Base-by-base conservation (phyloP, 208 protist species). In the Trypanosoma cruzi region DNA sequence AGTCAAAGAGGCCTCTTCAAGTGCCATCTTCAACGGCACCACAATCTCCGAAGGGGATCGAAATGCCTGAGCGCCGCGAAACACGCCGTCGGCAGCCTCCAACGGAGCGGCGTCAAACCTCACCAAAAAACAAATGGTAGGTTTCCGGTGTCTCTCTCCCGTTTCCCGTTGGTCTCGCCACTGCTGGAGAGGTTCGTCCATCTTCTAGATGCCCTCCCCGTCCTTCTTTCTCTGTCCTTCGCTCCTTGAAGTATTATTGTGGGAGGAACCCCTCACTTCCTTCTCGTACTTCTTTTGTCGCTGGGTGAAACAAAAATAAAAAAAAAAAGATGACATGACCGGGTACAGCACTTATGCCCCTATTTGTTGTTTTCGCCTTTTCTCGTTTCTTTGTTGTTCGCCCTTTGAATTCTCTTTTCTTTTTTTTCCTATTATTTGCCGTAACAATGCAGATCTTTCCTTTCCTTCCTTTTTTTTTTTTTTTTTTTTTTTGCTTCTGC, bases 121-220 rank as follows among this genome's bases (percentile, higher is more conserved):
- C 24, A 76, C 49, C 18, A 56, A 46, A 59, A 76, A 70, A 59
- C 64, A 67, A 36, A 71, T 44, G n/a, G 58, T 54, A 8, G 5
- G 22, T 22, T 24, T 7, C 20, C 32, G 44, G 1, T 67, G 52
- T n/a, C n/a, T n/a, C 31, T 67, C 31, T 16, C 24, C 11, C 14
- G 8, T 10, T 22, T 22, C 26, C 42, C 20, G 34, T 24, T 50
- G 20, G 6, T 50, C 42, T 50, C 46, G 34, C 40, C 32, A 13
- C 37, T 52, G 58, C 40, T 20, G 42, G 1, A 59, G 1, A 1
- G 62, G 44, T 16, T 59, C 68, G 26, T n/a, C n/a, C n/a, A n/a
- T n/a, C n/a, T n/a, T n/a, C n/a, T n/a, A n/a, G n/a, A n/a, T n/a
- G n/a, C n/a, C n/a, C n/a, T n/a, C n/a, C n/a, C n/a, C n/a, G n/a